Conservation (phyloP, 164 flowering plant genomes). For the Sedum album region DNA sequence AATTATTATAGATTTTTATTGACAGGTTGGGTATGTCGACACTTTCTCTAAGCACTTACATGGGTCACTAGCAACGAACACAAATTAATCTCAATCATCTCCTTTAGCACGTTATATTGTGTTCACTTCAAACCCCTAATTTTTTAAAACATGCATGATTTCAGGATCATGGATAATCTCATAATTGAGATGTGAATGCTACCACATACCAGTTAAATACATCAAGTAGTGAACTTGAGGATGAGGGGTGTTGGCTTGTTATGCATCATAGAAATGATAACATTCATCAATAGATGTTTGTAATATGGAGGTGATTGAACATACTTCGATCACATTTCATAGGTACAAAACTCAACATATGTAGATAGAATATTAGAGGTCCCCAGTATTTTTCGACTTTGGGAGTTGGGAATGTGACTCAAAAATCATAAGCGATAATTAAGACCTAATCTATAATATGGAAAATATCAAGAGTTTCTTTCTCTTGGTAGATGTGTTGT, state of each 20-base stretch:
- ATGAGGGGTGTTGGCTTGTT: background rate
- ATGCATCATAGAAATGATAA: background rate
- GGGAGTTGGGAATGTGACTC: background rate
- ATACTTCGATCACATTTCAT: background rate
- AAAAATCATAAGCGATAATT: background rate
- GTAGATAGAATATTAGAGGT: conserved; percentile 1
- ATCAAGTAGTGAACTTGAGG: background rate
- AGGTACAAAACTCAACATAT: background rate
- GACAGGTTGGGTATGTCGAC: conserved; percentile 2
- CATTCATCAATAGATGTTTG: background rate
- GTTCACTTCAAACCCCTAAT: background rate
- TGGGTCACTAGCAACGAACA: background rate
- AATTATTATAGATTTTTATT: background rate
- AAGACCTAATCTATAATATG: background rate
- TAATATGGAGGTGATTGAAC: background rate
- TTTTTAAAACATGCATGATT: background rate
- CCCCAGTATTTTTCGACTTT: background rate
- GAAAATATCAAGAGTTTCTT: background rate
- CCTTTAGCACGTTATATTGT: background rate
- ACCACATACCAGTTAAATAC: background rate
- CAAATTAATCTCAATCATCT: background rate
- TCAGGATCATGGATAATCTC: background rate
- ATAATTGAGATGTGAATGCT: background rate
- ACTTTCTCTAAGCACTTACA: background rate
- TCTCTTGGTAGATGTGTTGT: conserved; percentile 1